phyloP scores from a whole-genome alignment of 1,139 yeast species.

The Candida dubliniensis region DNA sequence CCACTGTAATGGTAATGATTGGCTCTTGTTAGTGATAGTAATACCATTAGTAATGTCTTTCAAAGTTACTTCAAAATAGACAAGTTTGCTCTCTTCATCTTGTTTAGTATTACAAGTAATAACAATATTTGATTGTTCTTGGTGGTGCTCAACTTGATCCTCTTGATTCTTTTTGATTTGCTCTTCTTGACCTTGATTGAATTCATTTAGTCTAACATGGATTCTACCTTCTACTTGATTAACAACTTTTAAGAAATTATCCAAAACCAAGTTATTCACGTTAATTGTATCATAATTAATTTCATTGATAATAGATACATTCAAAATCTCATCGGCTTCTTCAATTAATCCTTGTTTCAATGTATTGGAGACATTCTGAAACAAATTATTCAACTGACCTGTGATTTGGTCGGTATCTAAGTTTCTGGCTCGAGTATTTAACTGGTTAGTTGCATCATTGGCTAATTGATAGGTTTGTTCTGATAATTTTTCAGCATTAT shows the following conservation, averaged over 20 bases:
- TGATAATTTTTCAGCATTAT: conserved; percentile 42
- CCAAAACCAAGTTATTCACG: conserved; percentile 62
- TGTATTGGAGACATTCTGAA: conserved; percentile 41
- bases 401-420: conserved; percentile 34
- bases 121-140: conserved; percentile 13
- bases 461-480: conserved; percentile 49
- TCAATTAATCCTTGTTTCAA: conserved; percentile 64
- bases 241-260: conserved; percentile 80
- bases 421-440: conserved; percentile 42
- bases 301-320: conserved; percentile 68
- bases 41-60: conserved; percentile 79
- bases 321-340: conserved; percentile 57
- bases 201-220: conserved; percentile 54
- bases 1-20: conserved; percentile 89
- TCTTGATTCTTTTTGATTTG: neutral
- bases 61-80: conserved; percentile 48
- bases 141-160: conserved; percentile 11
- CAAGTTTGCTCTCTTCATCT: conserved; percentile 25
- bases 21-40: conserved; percentile 74
- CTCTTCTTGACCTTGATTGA: conserved; percentile 38
- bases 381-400: conserved; percentile 36
- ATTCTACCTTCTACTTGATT: conserved; percentile 91
- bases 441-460: conserved; percentile 42
- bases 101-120: conserved; percentile 7
- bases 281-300: conserved; percentile 61